Evolutionary conservation across 169 alveolate species (phyloP), one percentile per base, ranked within the genome.

Genomic region (Eimeria necatrix): DNA sequence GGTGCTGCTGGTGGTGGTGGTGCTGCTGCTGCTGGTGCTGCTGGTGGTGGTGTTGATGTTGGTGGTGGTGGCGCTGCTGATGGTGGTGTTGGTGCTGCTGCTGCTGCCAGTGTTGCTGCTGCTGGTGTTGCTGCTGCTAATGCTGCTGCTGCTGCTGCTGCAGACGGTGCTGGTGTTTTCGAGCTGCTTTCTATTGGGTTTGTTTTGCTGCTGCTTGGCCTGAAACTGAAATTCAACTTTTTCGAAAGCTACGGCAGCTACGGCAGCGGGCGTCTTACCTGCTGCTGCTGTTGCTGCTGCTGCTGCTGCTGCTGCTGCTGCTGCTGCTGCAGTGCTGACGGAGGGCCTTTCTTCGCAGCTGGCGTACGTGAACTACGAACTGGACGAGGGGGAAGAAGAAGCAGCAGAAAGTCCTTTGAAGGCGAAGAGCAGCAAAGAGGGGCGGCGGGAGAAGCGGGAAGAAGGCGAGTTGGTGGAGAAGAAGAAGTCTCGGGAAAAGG

Each of bases 341-440:
- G 95, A 78, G 26, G 84, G 70, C 18, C 24, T 78, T 26, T 64
- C 85, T 46, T 48, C 60, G 41, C 56, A 9, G 8, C 48, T 92
- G 76, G 73, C 76, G 10, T 68, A 92, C 41, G 95, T 92, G 64
- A 52, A 89, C 8, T 78, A 76, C 60, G 95, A 92, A 53, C 74
- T 92, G 53, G 86, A 92, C 6, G 95, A 78, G 22, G 95, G 49
- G 46, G 95, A 78, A 48, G 92, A 92, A 83, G 41, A n/a, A 18
- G 8, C 49, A 85, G 74, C 48, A 59, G 56, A 3, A 12, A 48
- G 53, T 18, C 68, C 56, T 49, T 9, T 83, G 70, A 53, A 64
- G 32, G 5, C 59, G 46, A 49, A 90, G 80, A 53, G 64, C 24
- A 46, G 71, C 68, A 48, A n/a, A 8, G 83, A 61, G 24, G 85